Conservation (phyloP, 106 monocot genomes). For the Dendrobium chrysotoxum region DNA sequence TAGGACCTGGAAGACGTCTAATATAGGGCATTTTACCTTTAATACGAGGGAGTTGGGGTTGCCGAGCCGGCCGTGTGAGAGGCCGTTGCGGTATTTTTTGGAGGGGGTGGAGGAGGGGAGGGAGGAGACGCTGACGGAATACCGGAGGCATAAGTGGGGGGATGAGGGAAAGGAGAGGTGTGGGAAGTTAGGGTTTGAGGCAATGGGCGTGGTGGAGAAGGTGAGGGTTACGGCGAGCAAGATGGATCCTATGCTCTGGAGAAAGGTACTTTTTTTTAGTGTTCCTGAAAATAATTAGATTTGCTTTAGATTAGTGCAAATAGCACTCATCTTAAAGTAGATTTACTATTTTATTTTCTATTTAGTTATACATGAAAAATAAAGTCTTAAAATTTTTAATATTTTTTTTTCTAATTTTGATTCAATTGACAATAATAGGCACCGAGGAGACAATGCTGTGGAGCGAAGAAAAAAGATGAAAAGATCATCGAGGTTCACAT, state of each 20-base stretch:
- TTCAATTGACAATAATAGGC: conserved; percentile 33
- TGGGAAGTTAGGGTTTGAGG: conserved; percentile 9
- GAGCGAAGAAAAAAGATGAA: conserved; percentile 10
- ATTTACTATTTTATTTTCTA: too few relatives aligned
- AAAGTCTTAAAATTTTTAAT: too few relatives aligned
- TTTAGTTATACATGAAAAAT: too few relatives aligned
- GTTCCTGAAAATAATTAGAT: too few relatives aligned
- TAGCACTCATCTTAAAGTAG: too few relatives aligned
- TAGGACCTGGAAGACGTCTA: conserved; percentile 44
- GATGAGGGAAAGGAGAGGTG: conserved; percentile 1
- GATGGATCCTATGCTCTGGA: conserved; percentile 56
- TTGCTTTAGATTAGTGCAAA: too few relatives aligned
- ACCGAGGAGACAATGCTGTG: conserved; percentile 70
- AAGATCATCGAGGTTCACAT: conserved; percentile 47
- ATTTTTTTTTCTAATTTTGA: neutral
- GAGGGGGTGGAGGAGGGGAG: conserved; percentile 13
- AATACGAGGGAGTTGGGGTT: conserved; percentile 35
- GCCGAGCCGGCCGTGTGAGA: conserved; percentile 22
- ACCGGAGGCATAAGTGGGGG: conserved; percentile 8
- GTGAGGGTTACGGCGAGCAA: conserved; percentile 39
- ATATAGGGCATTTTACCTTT: conserved; percentile 71
- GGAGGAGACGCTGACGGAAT: conserved; percentile 27
- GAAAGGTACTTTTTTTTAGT: conserved; percentile 8
- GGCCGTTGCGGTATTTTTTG: conserved; percentile 47
- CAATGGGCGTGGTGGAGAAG: conserved; percentile 22